Evolutionary conservation across 495 filamentous ascomycete genomes (phyloP), one percentile per base, ranked within the genome.

Genomic region (Xylaria bambusicola): DNA sequence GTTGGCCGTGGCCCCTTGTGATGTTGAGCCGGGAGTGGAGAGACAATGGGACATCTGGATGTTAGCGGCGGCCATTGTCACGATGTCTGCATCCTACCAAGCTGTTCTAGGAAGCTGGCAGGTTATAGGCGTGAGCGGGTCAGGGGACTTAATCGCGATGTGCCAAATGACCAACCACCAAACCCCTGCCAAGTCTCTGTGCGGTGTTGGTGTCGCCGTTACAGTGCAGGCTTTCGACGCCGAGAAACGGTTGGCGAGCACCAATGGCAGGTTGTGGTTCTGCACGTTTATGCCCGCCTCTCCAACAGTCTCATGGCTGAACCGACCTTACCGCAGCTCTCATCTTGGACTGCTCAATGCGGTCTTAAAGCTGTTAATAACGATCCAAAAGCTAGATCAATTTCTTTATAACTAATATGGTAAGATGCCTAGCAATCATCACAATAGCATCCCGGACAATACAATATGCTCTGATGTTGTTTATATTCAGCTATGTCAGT

Each of bases 61-160:
- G 35, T 58, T 49, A 44, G 36, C 56, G 26, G 45, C 46, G 35
- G 56, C 46, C 17, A 13, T 18, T 36, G 38, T 58, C 56, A 58
- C 55, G 55, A 58, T 50, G 17, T 44, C 36, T 23, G 35, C 36
- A 42, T 54, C 10, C 17, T 21, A 15, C 52, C 52, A 58, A 35
- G 35, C 35, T 51, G 26, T 27, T 42, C 26, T 51, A 58, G 46
- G 46, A 49, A 58, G 46, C 23, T 57, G 48, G 49, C 2, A 31
- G 15, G 33, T 15, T 17, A 12, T 18, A 17, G 42, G 44, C 23
- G 33, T 48, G 53, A 48, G 27, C 44, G 10, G 44, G 48, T 58
- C 56, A 58, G 56, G 47, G 46, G 56, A 26, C 35, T n/a, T 7
- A 24, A n/a, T n/a, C n/a, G n/a, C n/a, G 17, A 51, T 35, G 17